Evolutionary conservation across 352 stramenopile genomes (phyloP).

Genomic region (Globisporangium emineosum): DNA sequence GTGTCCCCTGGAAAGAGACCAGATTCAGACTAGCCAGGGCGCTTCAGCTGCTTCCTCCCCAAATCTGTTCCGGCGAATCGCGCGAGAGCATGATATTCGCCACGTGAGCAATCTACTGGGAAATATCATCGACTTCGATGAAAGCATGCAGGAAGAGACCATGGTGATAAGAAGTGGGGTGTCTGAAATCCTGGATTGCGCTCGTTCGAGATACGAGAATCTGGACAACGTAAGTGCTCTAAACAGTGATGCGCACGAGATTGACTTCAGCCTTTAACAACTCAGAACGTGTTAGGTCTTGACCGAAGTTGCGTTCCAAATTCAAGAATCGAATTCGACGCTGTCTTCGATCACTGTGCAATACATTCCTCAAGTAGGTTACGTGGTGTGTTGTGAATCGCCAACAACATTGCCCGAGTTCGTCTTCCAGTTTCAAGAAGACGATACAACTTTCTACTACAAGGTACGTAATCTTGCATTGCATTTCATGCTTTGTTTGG

Average conservation of each 20-base stretch:
- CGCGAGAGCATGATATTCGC: slow-evolving; percentile 38
- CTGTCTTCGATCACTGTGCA: slow-evolving; percentile 78
- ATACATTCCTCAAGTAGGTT: slow-evolving; percentile 87
- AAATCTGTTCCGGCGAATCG: slow-evolving; percentile 28
- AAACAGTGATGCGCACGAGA: too few species aligned
- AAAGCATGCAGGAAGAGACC: slow-evolving; percentile 53
- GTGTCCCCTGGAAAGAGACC: slow-evolving; percentile 17
- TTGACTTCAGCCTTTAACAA: not conserved
- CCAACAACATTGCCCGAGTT: slow-evolving; percentile 69
- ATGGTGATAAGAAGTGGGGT: slow-evolving; percentile 72
- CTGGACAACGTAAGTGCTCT: slow-evolving; percentile 66
- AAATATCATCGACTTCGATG: slow-evolving; percentile 84
- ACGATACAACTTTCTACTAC: slow-evolving; percentile 84
- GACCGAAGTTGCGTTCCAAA: slow-evolving; percentile 77
- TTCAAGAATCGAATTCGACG: slow-evolving; percentile 69
- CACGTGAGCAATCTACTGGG: slow-evolving; percentile 76
- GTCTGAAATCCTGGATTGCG: slow-evolving; percentile 66
- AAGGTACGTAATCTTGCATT: slow-evolving; percentile 41
- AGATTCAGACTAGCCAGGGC: slow-evolving; percentile 22
- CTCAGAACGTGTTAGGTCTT: slow-evolving; percentile 51
- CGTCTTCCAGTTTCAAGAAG: slow-evolving; percentile 87
- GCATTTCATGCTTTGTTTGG: not conserved
- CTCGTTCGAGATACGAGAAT: slow-evolving; percentile 68
- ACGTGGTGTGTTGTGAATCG: slow-evolving; percentile 79
- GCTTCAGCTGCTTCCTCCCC: slow-evolving; percentile 17